Base-by-base conservation (phyloP, 2,329 filamentous ascomycete genomes). In the Trichoderma hamatum region DNA sequence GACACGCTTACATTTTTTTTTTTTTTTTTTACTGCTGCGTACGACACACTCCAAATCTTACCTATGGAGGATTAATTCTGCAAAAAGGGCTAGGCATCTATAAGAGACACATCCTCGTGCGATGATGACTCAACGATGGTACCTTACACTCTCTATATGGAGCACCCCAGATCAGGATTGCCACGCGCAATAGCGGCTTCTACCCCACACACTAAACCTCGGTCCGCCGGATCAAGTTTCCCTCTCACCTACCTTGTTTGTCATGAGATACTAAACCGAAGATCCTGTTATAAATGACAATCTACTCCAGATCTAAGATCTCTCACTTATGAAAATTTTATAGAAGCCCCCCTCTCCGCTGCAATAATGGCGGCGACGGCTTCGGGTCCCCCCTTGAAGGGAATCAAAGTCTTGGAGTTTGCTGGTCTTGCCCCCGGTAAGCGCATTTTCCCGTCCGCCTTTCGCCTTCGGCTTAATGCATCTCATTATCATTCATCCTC, bases 401-500 rank as follows among this genome's bases (percentile, higher is more conserved):
- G 84, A 70, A 80, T 88, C 76, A 86, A 83, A 73, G 86, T 89
- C 75, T 79, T 89, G 46, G 87, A 89, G 74, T 85, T 89, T 71
- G 86, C 86, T 61, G 86, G 87, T 26, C 82, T 88, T 26, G 89
- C 89, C 19, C 89, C 89, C 73, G 88, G 88, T 88, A 77, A 26
- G 56, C 13, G 39, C 5, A 21, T 13, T 11, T 21, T 28, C 34
- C 7, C 16, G 32, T 36, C 21, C 30, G 10, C 43, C 16, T 51
- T 51, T 52, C 28, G 21, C 21, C 16, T 30, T 30, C 30, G 9
- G 5, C 2, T 16, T 21, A 3, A 39, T 5, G n/a, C 59, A 34
- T 59, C 52, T 49, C 54, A 30, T 14, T 68, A 49, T 49, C 51
- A 24, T 24, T 14, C 4, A 7, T 30, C n/a, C n/a, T n/a, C n/a